Evolutionary conservation across 257 asterid genomes (phyloP), one percentile per base, ranked within the genome.

Genomic region (Petrea volubilis): DNA sequence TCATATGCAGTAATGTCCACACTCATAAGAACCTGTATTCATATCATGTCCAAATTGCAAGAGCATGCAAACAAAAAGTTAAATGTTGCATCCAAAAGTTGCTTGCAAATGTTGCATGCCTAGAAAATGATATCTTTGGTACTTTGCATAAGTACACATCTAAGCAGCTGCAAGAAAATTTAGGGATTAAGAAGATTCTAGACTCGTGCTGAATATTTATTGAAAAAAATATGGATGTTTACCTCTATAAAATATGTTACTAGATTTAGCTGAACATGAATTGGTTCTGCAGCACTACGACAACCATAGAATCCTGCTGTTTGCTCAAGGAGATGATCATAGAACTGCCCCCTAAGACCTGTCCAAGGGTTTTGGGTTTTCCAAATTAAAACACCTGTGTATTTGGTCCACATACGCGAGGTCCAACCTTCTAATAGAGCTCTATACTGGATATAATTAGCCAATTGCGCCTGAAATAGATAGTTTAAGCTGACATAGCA

Each of bases 291-390:
- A 33, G 97, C 99, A 75, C 70, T 59, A 71, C 99, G 98, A 67
- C 99, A 94, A 20, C 99, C 99, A 60, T 86, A 94, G 80, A 94
- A 94, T 53, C 99, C 99, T 33, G 98, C 97, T 7, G 99, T 91
- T 83, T 94, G 99, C 66, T 91, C 96, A 29, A 78, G 99, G 73
- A 94, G 97, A 85, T 94, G 98, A 81, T 94, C 99, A 64, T 91
- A 94, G 82, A 94, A 90, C 78, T 91, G 99, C 55, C 99, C 99
- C 66, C 98, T 88, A 41, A 94, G 83, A 72, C 99, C 99, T 33
- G 97, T 89, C 99, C 99, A 94, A 0, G 99, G 99, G 78, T 94
- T 94, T 82, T 91, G 97, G n/a, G 91, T 94, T 83, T 94, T 94
- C 99, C 99, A 94, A 51, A 94, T 94, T 79, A 94, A 68, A 65